These are phyloP conservation scores for Brassica carinata DNA, from an alignment of 345 rosid genomes.

Conservation along the genomic window DNA sequence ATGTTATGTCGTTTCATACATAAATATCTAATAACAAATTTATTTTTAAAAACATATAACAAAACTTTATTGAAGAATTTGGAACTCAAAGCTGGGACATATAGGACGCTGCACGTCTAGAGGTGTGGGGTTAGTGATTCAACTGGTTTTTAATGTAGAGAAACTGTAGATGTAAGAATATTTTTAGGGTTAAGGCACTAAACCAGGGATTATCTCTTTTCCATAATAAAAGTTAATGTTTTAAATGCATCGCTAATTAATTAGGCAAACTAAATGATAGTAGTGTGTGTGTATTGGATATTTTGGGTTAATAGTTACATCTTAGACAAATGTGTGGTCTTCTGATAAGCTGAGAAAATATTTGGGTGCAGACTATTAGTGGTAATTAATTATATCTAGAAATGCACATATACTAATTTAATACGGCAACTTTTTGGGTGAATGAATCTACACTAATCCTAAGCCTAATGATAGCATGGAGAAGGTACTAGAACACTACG, in stretches of 20 bases:
- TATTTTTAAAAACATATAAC: background rate
- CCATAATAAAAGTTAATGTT: background rate
- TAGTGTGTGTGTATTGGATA: background rate
- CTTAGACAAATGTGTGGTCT: background rate
- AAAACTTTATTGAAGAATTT: background rate
- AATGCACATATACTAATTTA: background rate
- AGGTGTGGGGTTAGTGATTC: background rate
- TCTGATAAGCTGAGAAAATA: background rate
- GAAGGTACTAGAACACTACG: constrained; percentile 75
- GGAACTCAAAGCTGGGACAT: background rate
- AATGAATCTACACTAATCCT: constrained; percentile 21
- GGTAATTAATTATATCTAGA: background rate
- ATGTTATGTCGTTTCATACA: background rate
- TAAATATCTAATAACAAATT: background rate
- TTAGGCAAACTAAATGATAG: background rate
- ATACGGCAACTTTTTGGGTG: background rate
- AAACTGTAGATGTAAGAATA: background rate
- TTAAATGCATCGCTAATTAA: background rate
- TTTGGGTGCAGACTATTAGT: background rate
- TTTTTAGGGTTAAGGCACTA: constrained; percentile 6
- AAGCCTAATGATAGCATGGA: constrained; percentile 60
- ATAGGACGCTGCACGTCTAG: background rate
- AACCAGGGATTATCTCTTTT: background rate
- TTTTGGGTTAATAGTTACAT: background rate
- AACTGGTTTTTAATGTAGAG: background rate